Evolutionary conservation across 2,329 filamentous ascomycete genomes (phyloP).

Genomic region (Sclerotinia minor): DNA sequence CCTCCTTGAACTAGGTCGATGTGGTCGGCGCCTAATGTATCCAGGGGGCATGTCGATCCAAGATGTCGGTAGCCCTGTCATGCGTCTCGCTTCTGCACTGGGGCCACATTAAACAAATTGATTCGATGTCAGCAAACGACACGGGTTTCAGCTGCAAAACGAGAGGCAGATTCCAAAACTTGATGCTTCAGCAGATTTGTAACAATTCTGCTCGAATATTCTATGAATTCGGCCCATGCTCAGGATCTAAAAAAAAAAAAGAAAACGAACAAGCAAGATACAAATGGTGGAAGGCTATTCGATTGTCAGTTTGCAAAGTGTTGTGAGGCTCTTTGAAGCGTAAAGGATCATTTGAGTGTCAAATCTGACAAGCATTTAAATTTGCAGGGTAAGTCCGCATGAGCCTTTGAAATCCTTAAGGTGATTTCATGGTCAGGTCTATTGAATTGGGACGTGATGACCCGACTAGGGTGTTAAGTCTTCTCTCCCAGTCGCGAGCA

Average conservation of each 20-base stretch:
- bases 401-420: too few species aligned
- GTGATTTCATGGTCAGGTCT: too few species aligned
- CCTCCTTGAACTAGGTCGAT: not conserved
- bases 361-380: too few species aligned
- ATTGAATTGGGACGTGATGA: too few species aligned
- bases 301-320: not conserved
- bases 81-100: constrained; percentile 10
- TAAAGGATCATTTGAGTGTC: too few species aligned
- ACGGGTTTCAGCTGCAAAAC: not conserved
- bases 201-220: not conserved
- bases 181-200: not conserved
- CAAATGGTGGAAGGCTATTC: not conserved
- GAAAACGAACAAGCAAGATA: not conserved
- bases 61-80: not conserved
- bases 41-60: constrained; percentile 3
- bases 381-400: too few species aligned
- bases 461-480: too few species aligned
- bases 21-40: not conserved
- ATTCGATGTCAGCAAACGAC: constrained; percentile 1
- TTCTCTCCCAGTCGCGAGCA: too few species aligned
- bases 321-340: not conserved
- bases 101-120: constrained; percentile 2
- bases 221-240: not conserved
- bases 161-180: not conserved
- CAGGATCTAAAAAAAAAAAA: not conserved